Base-by-base conservation (phyloP, 148 eudicot genomes). In the Rhododendron kiyosumense region DNA sequence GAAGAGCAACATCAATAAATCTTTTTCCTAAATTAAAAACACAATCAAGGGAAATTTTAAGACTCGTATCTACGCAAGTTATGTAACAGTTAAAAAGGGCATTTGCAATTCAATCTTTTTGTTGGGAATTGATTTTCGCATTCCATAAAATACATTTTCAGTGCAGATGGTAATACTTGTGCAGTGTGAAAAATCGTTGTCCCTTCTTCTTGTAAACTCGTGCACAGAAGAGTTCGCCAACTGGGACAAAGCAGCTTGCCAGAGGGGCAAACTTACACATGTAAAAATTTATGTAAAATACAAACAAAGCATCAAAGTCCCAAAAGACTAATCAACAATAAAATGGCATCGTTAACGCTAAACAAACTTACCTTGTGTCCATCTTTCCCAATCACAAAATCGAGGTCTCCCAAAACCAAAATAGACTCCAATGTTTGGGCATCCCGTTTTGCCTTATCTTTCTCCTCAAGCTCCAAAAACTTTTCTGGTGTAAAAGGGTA, bases 401-500 rank as follows among this genome's bases (percentile, higher is more conserved):
- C 89, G 34, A 32, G 87, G 69, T 90, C 90, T 52, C 89, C 93
- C 1, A 87, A 93, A 80, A 93, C 94, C 85, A 96, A 90, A 75
- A 96, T 85, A 5, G 98, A 94, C 85, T 94, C 96, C 88, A 90
- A 38, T 78, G 90, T 49, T 82, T 84, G 17, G 63, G 87, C 52
- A 82, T 87, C 86, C 89, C 67, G 63, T 83, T 87, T 90, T 15
- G 90, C 93, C 84, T 89, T 93, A 54, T 91, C 95, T 34, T 91
- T 87, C 84, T 94, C 91, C 49, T 90, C 93, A 78, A 95, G 96
- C 93, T 92, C 93, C 59, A 88, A 43, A 83, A 94, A 89, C 88
- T 87, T 95, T 83, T 93, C 93, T 18, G 94, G 91, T 10, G 94
- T 94, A 85, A 94, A 95, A 30, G 98, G 98, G 86, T 90, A 95